Evolutionary conservation across 179 eudicot species (phyloP).

Genomic region (Sideroxylon spinosum): DNA sequence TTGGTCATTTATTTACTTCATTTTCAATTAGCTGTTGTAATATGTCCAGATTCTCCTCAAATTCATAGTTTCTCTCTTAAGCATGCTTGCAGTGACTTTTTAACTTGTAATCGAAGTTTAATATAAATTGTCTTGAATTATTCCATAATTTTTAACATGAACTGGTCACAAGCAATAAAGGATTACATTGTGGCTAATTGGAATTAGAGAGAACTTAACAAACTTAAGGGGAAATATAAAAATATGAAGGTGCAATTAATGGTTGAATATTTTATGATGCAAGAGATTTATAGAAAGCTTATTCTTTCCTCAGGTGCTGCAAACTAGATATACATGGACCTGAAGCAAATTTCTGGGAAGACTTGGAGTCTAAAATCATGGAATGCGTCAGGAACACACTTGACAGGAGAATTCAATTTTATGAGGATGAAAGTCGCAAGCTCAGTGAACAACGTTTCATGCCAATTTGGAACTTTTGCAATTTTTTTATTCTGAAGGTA

Average conservation of each 20-base stretch:
- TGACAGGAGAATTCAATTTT: conserved; percentile 84
- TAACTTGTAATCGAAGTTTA: not conserved
- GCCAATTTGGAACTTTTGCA: conserved; percentile 98
- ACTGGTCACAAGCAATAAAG: not conserved
- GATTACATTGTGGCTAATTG: conserved; percentile 3
- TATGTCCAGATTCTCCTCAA: not conserved
- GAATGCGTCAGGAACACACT: conserved; percentile 83
- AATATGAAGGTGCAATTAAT: not conserved
- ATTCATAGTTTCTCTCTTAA: not conserved
- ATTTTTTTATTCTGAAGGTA: conserved; percentile 92
- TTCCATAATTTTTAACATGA: not conserved
- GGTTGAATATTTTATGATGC: not conserved
- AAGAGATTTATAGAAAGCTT: not conserved
- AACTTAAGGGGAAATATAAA: not conserved
- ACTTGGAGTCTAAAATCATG: conserved; percentile 73
- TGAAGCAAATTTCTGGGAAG: conserved; percentile 89
- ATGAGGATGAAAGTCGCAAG: conserved; percentile 94
- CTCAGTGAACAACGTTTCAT: conserved; percentile 90
- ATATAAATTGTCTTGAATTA: not conserved
- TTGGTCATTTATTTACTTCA: not conserved
- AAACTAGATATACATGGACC: conserved; percentile 76
- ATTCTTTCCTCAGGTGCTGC: conserved; percentile 68
- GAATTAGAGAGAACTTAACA: not conserved
- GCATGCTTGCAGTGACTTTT: not conserved
- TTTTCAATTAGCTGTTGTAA: not conserved